These are phyloP conservation scores for Candida awuae DNA, from an alignment of 805 yeast genomes.

Conservation along the genomic window DNA sequence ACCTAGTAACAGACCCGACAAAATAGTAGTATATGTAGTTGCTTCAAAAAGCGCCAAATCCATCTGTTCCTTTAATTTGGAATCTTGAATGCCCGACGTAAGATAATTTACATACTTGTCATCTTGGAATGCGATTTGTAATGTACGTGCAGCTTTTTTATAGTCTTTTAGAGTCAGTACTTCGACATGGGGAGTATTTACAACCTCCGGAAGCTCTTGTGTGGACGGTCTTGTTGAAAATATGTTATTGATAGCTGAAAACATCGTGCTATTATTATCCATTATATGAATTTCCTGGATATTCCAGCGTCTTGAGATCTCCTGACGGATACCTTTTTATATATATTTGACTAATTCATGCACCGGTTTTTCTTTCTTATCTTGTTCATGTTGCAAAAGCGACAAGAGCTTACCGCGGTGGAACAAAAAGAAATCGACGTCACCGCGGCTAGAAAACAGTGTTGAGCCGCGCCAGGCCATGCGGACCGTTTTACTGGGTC, in stretches of 20 bases:
- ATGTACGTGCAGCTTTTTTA: constrained; percentile 46
- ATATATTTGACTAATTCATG: too few species aligned
- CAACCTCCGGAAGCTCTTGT: not conserved
- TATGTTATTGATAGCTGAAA: not conserved
- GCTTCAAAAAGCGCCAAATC: constrained; percentile 46
- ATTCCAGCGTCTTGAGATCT: too few species aligned
- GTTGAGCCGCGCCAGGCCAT: too few species aligned
- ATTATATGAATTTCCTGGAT: not conserved
- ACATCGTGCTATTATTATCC: not conserved
- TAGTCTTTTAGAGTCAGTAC: constrained; percentile 35
- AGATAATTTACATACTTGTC: constrained; percentile 48
- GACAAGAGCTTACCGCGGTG: too few species aligned
- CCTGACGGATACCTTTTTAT: too few species aligned
- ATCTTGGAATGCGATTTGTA: constrained; percentile 44
- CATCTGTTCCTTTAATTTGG: constrained; percentile 32
- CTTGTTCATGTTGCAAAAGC: too few species aligned
- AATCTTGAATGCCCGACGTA: constrained; percentile 34
- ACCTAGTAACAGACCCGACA: constrained; percentile 43
- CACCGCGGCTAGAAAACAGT: too few species aligned
- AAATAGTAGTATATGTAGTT: constrained; percentile 42
- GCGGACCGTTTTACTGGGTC: too few species aligned
- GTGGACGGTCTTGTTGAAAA: too few species aligned
- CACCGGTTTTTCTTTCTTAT: too few species aligned
- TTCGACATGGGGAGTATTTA: constrained; percentile 20
- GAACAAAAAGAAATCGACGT: too few species aligned